These are phyloP conservation scores for Sporothrix variecibatus DNA, from an alignment of 2,329 filamentous ascomycete genomes.

Conservation along the genomic window DNA sequence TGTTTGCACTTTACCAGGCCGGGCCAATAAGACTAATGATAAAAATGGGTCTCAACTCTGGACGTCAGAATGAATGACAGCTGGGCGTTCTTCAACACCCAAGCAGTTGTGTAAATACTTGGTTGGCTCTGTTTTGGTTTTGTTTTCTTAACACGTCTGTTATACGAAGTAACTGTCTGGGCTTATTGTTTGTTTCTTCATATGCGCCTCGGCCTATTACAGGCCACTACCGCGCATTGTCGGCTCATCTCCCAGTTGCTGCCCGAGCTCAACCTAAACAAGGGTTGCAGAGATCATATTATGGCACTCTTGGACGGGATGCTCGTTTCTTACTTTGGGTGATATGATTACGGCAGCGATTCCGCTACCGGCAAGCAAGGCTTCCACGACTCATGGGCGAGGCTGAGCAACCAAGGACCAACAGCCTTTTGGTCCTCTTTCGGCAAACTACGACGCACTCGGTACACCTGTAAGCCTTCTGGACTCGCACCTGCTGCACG, in stretches of 20 bases:
- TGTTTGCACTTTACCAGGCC: background rate
- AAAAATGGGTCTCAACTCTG: background rate
- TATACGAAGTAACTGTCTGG: background rate
- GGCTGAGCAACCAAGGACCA: slow-evolving; percentile 5
- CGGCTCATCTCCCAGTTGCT: background rate
- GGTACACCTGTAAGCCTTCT: background rate
- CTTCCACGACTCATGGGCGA: background rate
- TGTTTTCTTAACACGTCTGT: background rate
- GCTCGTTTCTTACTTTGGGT: background rate
- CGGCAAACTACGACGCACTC: background rate
- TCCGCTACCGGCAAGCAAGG: background rate
- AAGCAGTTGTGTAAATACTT: background rate
- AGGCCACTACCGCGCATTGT: background rate
- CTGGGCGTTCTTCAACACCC: background rate
- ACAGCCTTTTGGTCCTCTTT: background rate
- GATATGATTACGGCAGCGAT: background rate
- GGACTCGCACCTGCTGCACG: background rate
- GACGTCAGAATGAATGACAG: background rate
- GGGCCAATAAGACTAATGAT: background rate
- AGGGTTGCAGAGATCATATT: background rate
- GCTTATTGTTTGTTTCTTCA: background rate
- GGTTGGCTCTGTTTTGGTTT: background rate
- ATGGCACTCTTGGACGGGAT: background rate
- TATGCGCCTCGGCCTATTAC: background rate
- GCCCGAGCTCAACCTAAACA: background rate